Evolutionary conservation across 2,329 filamentous ascomycete genomes (phyloP).

Genomic region (Ilyonectria destructans): DNA sequence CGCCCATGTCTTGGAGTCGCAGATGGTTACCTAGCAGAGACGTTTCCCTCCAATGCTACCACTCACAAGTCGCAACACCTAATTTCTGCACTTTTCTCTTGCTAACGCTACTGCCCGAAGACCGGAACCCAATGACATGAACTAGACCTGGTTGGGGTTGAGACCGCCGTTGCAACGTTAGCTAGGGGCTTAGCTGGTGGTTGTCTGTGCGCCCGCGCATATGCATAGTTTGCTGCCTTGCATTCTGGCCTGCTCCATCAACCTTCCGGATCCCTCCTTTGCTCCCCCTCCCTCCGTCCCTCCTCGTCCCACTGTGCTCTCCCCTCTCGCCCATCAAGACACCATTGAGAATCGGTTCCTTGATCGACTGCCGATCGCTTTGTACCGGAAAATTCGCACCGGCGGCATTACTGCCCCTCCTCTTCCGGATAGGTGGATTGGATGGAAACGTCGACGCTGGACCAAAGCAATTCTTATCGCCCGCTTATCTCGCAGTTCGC

Average conservation of each 20-base stretch:
- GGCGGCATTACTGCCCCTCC: neutral
- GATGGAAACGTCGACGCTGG: slow-evolving; percentile 13
- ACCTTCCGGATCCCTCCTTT: slow-evolving; percentile 24
- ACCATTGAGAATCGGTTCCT: neutral
- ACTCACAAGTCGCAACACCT: slow-evolving; percentile 10
- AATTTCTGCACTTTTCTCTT: neutral
- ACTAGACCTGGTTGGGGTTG: slow-evolving; percentile 36
- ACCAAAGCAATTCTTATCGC: slow-evolving; percentile 1
- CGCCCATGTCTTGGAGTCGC: slow-evolving; percentile 12
- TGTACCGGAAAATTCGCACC: neutral
- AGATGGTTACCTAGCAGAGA: slow-evolving; percentile 17
- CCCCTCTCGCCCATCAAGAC: slow-evolving; percentile 4
- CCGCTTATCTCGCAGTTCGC: slow-evolving; percentile 44
- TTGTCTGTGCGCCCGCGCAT: slow-evolving; percentile 30
- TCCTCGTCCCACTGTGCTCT: neutral
- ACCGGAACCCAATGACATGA: slow-evolving; percentile 35
- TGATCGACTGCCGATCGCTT: neutral
- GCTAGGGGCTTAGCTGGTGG: slow-evolving; percentile 21
- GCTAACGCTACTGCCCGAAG: slow-evolving; percentile 34
- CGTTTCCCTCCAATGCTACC: slow-evolving; percentile 14
- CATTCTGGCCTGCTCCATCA: slow-evolving; percentile 14
- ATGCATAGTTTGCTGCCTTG: slow-evolving; percentile 32
- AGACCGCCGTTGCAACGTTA: slow-evolving; percentile 36
- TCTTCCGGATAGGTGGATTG: slow-evolving; percentile 11
- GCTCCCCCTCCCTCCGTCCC: neutral